Base-by-base conservation (phyloP, 129 eudicot genomes). In the Arctium lappa region DNA sequence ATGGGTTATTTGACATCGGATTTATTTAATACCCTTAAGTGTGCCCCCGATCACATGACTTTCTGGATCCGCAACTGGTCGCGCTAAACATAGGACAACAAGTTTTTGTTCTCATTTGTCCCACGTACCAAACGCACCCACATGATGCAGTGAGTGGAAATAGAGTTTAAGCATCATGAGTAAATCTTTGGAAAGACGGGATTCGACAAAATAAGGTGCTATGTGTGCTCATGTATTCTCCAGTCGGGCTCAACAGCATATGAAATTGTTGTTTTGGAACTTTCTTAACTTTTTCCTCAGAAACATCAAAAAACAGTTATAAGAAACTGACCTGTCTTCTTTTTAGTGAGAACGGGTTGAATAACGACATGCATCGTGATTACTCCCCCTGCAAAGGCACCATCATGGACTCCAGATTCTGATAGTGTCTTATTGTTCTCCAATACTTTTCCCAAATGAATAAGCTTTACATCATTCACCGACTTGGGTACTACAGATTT, bases 291-390 rank as follows among this genome's bases (percentile, higher is more conserved):
- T 56, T 1, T 56, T 56, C 3, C 27, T 7, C 4, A 78, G 8
- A 68, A 40, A 79, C 42, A 75, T 37, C 15, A 76, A 62, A 34
- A 79, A 48, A 71, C 37, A n/a, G 84, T 33, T 44, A 37, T 36
- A 79, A 18, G 11, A 79, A 40, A 79, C 82, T 56, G 8, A 90
- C 94, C 94, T 85, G 97, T 72, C 81, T 92, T 92, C 81, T 80
- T 87, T 85, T 90, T 92, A 12, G 88, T 77, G 80, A 93, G 73
- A 76, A 89, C 82, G 40, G 97, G 95, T 73, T 91, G 97, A 80
- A 93, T 83, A 32, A 93, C 97, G 29, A 93, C 93, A 85, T 93
- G 97, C 97, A 93, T 93, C 4, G 97, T 93, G 76, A 89, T 86
- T 71, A 89, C 91, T 73, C 93, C 93, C 68, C 91, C 91, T 74